Percentiles rank a stretch among this genome's conserved stretches.
phyloP scores from a whole-genome alignment of 2,329 filamentous ascomycete genomes.

The Pseudopyrenochaeta lycopersici region DNA sequence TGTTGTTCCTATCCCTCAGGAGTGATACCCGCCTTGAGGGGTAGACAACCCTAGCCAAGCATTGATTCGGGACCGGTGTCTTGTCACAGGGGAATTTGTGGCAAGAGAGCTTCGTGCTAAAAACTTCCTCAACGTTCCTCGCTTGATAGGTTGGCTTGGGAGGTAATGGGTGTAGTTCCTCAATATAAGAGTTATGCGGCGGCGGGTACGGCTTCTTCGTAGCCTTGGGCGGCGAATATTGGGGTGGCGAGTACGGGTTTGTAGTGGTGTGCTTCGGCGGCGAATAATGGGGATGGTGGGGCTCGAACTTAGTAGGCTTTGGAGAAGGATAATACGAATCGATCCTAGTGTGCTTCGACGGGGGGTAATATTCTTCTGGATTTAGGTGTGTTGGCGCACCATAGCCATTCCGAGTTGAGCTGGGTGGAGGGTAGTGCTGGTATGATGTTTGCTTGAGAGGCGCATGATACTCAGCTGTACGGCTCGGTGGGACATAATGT shows the following conservation, averaged over 20 bases:
- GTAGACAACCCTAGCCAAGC: slow-evolving; percentile 12
- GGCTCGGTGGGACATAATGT: background rate
- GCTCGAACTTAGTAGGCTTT: background rate
- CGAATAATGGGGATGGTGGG: background rate
- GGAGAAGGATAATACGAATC: background rate
- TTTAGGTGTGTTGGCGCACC: no score
- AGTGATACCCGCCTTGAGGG: background rate
- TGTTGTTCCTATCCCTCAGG: background rate
- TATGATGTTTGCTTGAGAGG: background rate
- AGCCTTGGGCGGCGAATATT: background rate
- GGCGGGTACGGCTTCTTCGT: background rate
- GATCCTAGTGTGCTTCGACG: background rate
- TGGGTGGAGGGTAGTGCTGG: no score
- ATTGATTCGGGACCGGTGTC: background rate
- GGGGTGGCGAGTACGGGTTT: background rate
- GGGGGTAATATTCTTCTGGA: background rate
- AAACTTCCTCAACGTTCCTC: background rate
- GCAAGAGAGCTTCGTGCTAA: background rate
- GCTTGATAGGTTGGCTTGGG: background rate
- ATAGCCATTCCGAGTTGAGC: no score
- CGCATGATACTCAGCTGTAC: background rate
- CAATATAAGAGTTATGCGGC: background rate
- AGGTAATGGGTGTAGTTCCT: background rate
- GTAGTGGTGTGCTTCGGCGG: background rate
- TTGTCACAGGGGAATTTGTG: background rate